phyloP scores from a whole-genome alignment of 148 eudicot genomes.

The Rhododendron williamsianum region DNA sequence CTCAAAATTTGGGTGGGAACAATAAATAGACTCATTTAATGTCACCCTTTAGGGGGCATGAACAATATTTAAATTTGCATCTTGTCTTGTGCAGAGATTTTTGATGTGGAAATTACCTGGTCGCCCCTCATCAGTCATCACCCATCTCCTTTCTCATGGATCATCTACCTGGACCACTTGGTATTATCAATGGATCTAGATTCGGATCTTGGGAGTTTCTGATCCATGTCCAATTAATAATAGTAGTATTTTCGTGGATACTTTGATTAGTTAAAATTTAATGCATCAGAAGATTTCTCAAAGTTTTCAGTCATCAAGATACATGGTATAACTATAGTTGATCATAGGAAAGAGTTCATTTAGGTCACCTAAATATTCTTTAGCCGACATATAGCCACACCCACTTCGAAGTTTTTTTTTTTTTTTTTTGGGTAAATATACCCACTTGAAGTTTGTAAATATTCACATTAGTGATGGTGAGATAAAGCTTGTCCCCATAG shows the following conservation, averaged over 20 bases:
- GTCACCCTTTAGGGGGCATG: neutral
- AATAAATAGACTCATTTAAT: constrained; percentile 28
- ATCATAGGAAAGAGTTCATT: neutral
- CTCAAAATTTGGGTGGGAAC: constrained; percentile 20
- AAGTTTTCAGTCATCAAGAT: neutral
- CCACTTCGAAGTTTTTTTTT: neutral
- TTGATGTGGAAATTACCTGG: neutral
- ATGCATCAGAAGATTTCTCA: neutral
- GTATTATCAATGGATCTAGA: neutral
- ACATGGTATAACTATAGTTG: neutral
- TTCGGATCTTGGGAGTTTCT: neutral
- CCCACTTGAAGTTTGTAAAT: no score
- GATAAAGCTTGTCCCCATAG: no score
- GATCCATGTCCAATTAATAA: neutral
- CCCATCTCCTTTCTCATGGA: neutral
- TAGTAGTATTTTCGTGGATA: neutral
- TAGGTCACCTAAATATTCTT: neutral
- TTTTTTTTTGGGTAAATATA: no score
- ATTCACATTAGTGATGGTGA: neutral
- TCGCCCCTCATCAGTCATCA: neutral
- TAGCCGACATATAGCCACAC: neutral
- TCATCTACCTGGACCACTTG: neutral
- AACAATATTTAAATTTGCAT: neutral
- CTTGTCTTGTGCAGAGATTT: neutral
- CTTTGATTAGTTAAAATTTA: neutral